Conservation (phyloP, 139 green algal genomes). For the Micractinium conductrix region DNA sequence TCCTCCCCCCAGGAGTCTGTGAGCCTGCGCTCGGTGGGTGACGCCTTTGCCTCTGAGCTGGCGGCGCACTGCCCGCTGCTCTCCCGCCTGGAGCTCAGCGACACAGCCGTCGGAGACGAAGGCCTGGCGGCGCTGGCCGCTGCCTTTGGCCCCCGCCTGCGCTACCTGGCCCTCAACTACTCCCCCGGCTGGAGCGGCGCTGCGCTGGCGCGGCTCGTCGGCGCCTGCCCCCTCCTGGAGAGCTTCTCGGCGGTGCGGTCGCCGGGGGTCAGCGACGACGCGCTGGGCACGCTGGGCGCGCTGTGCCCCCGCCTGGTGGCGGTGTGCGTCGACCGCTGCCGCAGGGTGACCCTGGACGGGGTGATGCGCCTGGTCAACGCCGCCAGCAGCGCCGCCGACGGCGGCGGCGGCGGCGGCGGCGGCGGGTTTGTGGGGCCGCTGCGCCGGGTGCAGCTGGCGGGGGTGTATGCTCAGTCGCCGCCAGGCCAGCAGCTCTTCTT, state of each 20-base stretch:
- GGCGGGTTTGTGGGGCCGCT: no score
- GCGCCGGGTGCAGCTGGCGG: neutral
- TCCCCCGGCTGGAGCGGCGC: neutral
- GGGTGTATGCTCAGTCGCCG: neutral
- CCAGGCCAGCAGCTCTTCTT: neutral
- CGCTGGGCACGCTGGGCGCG: neutral
- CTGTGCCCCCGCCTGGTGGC: neutral
- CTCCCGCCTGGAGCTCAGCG: neutral
- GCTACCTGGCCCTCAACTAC: neutral
- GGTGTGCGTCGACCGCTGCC: conserved; percentile 4
- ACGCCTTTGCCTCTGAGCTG: neutral
- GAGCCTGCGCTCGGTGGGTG: neutral
- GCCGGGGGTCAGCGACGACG: neutral
- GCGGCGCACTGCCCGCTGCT: neutral
- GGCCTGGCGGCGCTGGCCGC: neutral
- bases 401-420: no score
- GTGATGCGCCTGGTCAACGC: conserved; percentile 9
- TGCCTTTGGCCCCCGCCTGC: neutral
- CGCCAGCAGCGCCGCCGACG: neutral
- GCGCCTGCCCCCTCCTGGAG: neutral
- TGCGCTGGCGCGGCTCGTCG: neutral
- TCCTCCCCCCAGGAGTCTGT: no score
- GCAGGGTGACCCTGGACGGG: neutral
- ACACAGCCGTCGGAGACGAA: neutral
- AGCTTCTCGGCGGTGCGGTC: neutral